Percentiles rank a stretch among this genome's conserved stretches.
Evolutionary conservation across 2,329 filamentous ascomycete genomes (phyloP).

Genomic region (Colletotrichum sp.): DNA sequence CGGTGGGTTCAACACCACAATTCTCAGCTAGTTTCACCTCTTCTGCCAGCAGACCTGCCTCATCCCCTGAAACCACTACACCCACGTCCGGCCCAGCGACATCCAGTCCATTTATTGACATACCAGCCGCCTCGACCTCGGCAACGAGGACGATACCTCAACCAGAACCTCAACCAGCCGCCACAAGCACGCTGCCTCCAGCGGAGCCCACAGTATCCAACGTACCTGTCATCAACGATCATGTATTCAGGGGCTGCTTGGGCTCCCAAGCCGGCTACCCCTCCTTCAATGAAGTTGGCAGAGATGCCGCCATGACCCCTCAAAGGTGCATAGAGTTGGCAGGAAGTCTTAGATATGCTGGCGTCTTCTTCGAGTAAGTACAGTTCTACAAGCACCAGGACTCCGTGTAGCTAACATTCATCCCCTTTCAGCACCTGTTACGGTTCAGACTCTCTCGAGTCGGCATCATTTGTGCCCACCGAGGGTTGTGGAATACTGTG

Average conservation of each 20-base stretch:
- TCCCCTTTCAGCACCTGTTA: background rate
- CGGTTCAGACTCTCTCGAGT: background rate
- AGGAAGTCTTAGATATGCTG: background rate
- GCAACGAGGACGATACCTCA: rapidly evolving
- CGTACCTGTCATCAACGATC: background rate
- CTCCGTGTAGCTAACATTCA: background rate
- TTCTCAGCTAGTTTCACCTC: background rate
- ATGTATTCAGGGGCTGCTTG: background rate
- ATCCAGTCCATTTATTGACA: rapidly evolving
- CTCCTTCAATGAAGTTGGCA: background rate
- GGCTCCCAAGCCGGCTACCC: background rate
- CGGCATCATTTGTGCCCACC: background rate
- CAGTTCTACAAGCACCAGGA: background rate
- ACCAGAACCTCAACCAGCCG: background rate
- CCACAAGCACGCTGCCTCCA: background rate
- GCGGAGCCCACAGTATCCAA: background rate
- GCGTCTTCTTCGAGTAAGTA: background rate
- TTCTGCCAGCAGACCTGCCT: background rate
- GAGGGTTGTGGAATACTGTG: background rate
- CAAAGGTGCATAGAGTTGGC: background rate
- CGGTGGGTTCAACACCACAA: background rate
- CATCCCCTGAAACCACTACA: background rate
- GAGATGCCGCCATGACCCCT: background rate
- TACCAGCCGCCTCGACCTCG: rapidly evolving
- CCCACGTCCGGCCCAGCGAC: rapidly evolving